Evolutionary conservation across 768 basidiomycete genomes (phyloP), one percentile per base, ranked within the genome.

Genomic region (Chalciporus chontae): DNA sequence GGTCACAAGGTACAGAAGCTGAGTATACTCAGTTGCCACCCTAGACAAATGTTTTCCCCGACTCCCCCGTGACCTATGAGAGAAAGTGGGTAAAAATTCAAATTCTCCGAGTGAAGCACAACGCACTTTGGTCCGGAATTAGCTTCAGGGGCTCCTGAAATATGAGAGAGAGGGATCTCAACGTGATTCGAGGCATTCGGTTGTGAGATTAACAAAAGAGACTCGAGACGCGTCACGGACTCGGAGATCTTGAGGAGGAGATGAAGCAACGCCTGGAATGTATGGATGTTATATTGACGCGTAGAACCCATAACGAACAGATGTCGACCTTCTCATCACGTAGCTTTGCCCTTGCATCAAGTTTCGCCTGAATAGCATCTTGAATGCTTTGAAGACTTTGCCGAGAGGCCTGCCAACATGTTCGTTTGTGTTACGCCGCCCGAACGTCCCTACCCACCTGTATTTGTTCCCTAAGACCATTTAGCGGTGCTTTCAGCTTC

Each of bases 221-320:
- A 85, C 66, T 99, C 96, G 5, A 97, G 79, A 44, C 96, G 84
- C 11, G 83, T 79, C 15, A 95, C 79, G 14, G 90, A 91, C 59
- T 98, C 96, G 23, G 94, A 94, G 40, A 98, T 84, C 68, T 92
- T 92, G 54, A 97, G 78, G 4, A 98, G 77, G 11, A 94, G 76
- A 56, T 94, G 87, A 17, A 98, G 77, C 41, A 94, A 71, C 0
- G 88, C 83, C 92, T 94, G 58, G 49, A 45, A 40, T 34, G 32
- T 48, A 51, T 47, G 5, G 41, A 17, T 48, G 43, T 50, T 42
- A 39, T 47, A 43, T 31, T 3, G 38, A 27, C 17, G 19, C 17
- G 42, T 19, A 15, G 21, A 38, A 21, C 19, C 18, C 26, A 41
- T 27, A 31, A 53, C 34, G 41, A 29, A 38, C 13, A 23, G 38